Base-by-base conservation (phyloP, 129 eudicot species). In the Chrysanthemum seticuspe region DNA sequence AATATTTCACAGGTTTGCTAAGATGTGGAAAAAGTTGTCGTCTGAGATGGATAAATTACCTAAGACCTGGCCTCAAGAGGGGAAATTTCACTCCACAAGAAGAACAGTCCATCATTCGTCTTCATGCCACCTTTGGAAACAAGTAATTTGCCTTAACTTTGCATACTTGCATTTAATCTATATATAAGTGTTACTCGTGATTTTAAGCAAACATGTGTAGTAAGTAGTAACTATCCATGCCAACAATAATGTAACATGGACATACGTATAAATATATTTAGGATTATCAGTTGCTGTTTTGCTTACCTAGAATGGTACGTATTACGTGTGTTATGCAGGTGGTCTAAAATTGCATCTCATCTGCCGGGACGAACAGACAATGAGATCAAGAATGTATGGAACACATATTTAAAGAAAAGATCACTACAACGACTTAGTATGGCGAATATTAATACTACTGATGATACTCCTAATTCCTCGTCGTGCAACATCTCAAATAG, bases 1-100 rank as follows among this genome's bases (percentile, higher is more conserved):
- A 45, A 34, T 66, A 50, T 34, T 34, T 34, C 44, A 34, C 65
- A 92, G 98, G 98, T 52, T 76, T 92, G 81, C 67, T 79, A 73
- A 72, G 96, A 74, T 87, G 98, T 50, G 96, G 96, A 70, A 92
- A 92, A 62, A 92, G 98, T 55, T 92, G 96, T 65, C 91, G 98
- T 0, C 71, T 89, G 73, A 86, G 97, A 74, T 92, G 97, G 97
- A 82, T 92, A 49, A 92, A 92, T 74, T 92, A 92, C 82, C 84
- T 92, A 50, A 83, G 93, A 36, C 98, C 98, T 13, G 96, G 87
- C 47, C 83, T 92, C 10, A 92, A 89, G 67, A 70, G 98, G 52
- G 98, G 98, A 0, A 85, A 87, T 63, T 92, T 92, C 34, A 83
- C 88, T 4, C 86, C 64, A 0, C 77, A 89, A 70, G 98, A 92